phyloP scores from a whole-genome alignment of 768 basidiomycete genomes.

The Pholiota conissans region DNA sequence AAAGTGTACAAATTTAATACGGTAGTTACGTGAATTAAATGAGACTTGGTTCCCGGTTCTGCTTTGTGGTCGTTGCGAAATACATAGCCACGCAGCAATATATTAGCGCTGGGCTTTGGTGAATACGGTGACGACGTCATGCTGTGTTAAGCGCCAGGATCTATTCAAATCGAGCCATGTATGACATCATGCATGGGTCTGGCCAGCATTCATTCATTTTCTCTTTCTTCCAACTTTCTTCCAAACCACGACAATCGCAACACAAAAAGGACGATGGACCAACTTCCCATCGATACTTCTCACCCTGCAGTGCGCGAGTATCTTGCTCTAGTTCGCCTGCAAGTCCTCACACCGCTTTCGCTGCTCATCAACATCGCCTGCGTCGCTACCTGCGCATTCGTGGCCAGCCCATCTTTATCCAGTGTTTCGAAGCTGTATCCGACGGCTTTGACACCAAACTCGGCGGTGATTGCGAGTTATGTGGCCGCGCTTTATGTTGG shows the following conservation, averaged over 20 bases:
- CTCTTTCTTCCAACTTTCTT: background rate
- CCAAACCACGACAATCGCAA: background rate
- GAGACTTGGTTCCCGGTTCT: no score
- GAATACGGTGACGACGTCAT: background rate
- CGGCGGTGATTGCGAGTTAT: constrained; percentile 57
- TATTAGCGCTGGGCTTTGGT: no score
- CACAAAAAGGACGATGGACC: constrained; percentile 39
- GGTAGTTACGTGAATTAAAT: no score
- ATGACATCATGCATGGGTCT: background rate
- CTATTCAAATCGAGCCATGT: background rate
- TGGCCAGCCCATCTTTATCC: constrained; percentile 65
- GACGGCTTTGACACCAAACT: constrained; percentile 71
- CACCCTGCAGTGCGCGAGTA: constrained; percentile 67
- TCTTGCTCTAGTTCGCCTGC: constrained; percentile 70
- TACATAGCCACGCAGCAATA: no score
- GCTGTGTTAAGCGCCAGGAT: background rate
- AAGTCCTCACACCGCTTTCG: constrained; percentile 85
- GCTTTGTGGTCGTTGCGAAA: no score
- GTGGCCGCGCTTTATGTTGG: constrained; percentile 58
- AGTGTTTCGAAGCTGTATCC: constrained; percentile 55
- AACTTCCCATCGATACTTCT: constrained; percentile 55
- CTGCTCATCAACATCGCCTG: constrained; percentile 79
- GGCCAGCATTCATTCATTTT: background rate
- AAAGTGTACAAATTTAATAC: no score
- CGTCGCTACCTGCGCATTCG: constrained; percentile 63